phyloP scores from a whole-genome alignment of 805 yeast genomes.

The Yarrowia hollandica region DNA sequence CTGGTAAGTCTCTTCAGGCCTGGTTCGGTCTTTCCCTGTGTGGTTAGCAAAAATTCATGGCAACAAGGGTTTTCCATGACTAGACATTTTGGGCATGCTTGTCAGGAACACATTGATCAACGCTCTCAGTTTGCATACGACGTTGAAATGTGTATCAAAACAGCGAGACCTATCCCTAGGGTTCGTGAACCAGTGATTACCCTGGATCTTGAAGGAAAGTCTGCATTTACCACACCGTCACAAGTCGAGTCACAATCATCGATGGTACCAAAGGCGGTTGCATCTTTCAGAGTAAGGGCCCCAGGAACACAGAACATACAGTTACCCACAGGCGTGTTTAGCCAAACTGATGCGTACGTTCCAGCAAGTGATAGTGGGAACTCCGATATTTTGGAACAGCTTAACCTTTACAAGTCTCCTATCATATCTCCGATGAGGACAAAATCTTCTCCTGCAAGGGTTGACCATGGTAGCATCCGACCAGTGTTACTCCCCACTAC shows the following conservation, averaged over 20 bases:
- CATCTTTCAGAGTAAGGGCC: background rate
- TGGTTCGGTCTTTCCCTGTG: conserved; percentile 18
- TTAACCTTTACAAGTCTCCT: conserved; percentile 14
- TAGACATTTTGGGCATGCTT: conserved; percentile 2
- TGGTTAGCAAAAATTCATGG: conserved; percentile 11
- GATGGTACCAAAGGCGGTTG: background rate
- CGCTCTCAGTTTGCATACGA: conserved; percentile 11
- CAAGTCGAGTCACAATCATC: background rate
- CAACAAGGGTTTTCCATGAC: conserved; percentile 16
- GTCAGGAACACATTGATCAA: conserved; percentile 16
- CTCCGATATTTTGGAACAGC: conserved; percentile 17
- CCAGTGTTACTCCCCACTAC: background rate
- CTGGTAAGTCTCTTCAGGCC: conserved; percentile 3
- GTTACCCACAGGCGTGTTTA: background rate
- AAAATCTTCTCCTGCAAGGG: conserved; percentile 3
- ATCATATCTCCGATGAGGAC: background rate
- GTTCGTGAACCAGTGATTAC: background rate
- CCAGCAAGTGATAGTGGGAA: conserved; percentile 10
- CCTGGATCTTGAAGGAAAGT: background rate
- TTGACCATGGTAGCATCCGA: background rate
- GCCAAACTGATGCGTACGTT: conserved; percentile 5
- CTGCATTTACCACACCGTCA: background rate
- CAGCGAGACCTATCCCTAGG: conserved; percentile 14
- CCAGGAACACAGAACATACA: conserved; percentile 2
- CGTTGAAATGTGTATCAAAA: conserved; percentile 19